phyloP scores from a whole-genome alignment of 2,329 filamentous ascomycete species.

The Claviceps arundinis region DNA sequence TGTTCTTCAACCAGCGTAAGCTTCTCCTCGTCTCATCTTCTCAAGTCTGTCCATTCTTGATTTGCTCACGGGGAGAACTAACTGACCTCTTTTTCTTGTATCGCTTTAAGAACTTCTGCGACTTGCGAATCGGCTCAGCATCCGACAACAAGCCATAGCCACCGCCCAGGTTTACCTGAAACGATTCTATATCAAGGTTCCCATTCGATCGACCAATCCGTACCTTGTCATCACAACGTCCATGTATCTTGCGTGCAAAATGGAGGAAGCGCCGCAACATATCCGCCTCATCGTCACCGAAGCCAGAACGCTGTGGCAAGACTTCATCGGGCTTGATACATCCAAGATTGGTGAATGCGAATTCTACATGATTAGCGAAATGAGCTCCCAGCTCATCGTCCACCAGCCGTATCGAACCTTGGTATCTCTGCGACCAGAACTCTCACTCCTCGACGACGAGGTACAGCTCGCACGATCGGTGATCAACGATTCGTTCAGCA shows the following conservation, averaged over 20 bases:
- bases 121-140: conserved; percentile 68
- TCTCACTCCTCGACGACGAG: conserved; percentile 67
- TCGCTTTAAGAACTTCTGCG: conserved; percentile 54
- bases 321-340: conserved; percentile 62
- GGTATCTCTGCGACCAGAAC: conserved; percentile 52
- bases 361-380: conserved; percentile 81
- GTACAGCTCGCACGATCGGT: conserved; percentile 64
- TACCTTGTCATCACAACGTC: conserved; percentile 89
- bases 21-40: neutral
- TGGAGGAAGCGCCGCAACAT: conserved; percentile 94
- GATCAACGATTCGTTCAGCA: conserved; percentile 87
- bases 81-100: neutral
- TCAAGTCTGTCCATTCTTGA: neutral
- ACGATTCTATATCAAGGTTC: conserved; percentile 81
- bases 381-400: conserved; percentile 78
- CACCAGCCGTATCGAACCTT: conserved; percentile 85
- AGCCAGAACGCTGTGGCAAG: conserved; percentile 73
- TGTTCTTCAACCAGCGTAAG: conserved; percentile 85
- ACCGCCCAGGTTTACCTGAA: conserved; percentile 93
- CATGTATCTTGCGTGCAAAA: conserved; percentile 91
- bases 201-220: conserved; percentile 84
- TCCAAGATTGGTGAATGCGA: conserved; percentile 86
- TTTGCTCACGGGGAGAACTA: neutral
- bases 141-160: conserved; percentile 83
- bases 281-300: conserved; percentile 84